These are phyloP conservation scores for Sanghuangporus weigelae DNA, from an alignment of 1,284 basidiomycete species.

Conservation along the genomic window DNA sequence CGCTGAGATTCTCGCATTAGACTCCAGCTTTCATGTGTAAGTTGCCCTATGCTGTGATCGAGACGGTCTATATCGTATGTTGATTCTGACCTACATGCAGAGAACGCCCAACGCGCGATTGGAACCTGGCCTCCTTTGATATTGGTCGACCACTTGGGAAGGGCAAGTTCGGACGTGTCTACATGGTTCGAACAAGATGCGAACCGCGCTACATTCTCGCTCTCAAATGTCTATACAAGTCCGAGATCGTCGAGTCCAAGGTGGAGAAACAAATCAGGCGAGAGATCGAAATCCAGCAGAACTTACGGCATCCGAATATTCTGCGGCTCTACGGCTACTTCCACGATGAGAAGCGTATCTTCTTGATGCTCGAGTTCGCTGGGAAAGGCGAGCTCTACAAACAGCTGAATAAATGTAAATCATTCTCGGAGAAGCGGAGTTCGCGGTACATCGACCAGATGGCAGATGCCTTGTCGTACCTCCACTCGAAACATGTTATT, in stretches of 20 bases:
- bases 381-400: conserved; percentile 81
- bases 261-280: conserved; percentile 93
- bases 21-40: conserved; percentile 65
- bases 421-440: conserved; percentile 84
- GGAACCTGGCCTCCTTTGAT: conserved; percentile 85
- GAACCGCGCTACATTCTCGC: conserved; percentile 92
- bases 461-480: conserved; percentile 92
- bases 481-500: conserved; percentile 96
- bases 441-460: conserved; percentile 95
- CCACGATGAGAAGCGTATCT: conserved; percentile 62
- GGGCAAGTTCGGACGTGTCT: conserved; percentile 98
- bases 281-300: conserved; percentile 99
- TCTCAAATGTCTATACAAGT: conserved; percentile 96
- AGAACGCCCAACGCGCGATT: conserved; percentile 69
- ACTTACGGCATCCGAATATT: conserved; percentile 94
- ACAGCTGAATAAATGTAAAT: conserved; percentile 81
- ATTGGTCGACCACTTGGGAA: conserved; percentile 96
- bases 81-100: conserved; percentile 23
- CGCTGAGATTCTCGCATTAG: conserved; percentile 69
- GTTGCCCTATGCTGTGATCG: conserved; percentile 22
- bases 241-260: conserved; percentile 83
- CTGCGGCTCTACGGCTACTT: conserved; percentile 68
- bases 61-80: background rate
- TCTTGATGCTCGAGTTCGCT: conserved; percentile 64
- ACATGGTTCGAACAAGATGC: conserved; percentile 92